Evolutionary conservation across 2,329 filamentous ascomycete genomes (phyloP), one percentile per base, ranked within the genome.

Genomic region (Helicocarpus griseus): DNA sequence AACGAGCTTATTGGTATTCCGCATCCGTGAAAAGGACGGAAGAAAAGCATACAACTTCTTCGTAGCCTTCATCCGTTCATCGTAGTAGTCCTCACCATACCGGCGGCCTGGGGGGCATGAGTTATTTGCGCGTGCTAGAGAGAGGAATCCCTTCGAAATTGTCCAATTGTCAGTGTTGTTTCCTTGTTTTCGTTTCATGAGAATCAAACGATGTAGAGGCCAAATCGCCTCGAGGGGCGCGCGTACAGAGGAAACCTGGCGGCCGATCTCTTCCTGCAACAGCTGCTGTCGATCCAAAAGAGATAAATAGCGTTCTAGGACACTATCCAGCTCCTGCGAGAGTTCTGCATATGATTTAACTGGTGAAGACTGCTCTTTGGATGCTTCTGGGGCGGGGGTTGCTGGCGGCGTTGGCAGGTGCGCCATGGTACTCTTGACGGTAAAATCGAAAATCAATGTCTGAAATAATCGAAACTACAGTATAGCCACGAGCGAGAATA

Each of bases 41-140:
- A 28, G 24, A 21, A 24, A n/a, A 17, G 44, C 46, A 48, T 62
- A 73, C 71, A 73, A 63, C 53, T 59, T 69, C 53, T 64, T 63
- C 21, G 62, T 67, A 14, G 73, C 73, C 57, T 75, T 74, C 74
- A 76, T 77, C 29, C 74, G 64, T 43, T 71, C 69, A 60, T 77
- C 74, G 53, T 75, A 77, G 55, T 71, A 74, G 49, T 77, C 73
- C 33, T 70, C 64, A 13, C 74, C 74, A 63, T 72, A 74, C 47
- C 69, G 62, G 50, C 72, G 67, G 14, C 70, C 70, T 14, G 71
- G 68, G 2, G 70, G 64, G 53, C 69, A 71, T 28, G 67, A 69
- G 54, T 73, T 73, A 54, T 77, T 76, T 35, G 74, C 74, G 52
- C 74, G 69, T 19, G 74, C 69, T 29, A 77, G 68, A 35, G 71